A percentile compares a stretch with the other conserved stretches of the same genome.
These are phyloP conservation scores for Fistulina hepatica DNA, from an alignment of 1,284 basidiomycete species.

Conservation along the genomic window DNA sequence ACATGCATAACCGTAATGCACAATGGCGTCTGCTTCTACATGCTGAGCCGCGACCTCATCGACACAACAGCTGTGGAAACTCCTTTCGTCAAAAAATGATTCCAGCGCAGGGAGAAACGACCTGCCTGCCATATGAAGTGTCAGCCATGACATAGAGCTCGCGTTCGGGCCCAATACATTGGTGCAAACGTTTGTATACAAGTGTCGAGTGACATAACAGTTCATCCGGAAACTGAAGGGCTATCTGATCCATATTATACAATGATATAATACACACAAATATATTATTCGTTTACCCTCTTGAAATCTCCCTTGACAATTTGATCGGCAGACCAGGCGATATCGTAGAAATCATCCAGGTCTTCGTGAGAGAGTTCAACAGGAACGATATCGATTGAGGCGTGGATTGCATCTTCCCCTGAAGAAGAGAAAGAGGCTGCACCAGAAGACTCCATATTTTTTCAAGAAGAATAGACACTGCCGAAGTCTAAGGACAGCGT, in stretches of 20 bases:
- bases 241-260: slow-evolving; percentile 41
- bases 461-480: too few species aligned
- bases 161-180: slow-evolving; percentile 32
- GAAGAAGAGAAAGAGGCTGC: slow-evolving; percentile 12
- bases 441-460: too few species aligned
- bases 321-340: slow-evolving; percentile 9
- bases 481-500: too few species aligned
- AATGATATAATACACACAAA: background rate
- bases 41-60: slow-evolving; percentile 96
- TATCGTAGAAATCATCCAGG: slow-evolving; percentile 14
- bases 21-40: slow-evolving; percentile 82
- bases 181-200: slow-evolving; percentile 68
- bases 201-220: slow-evolving; percentile 81
- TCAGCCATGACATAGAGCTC: slow-evolving; percentile 90
- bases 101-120: slow-evolving; percentile 15
- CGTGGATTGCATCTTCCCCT: slow-evolving; percentile 13
- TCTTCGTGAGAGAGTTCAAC: slow-evolving; percentile 6
- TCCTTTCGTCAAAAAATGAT: slow-evolving; percentile 10
- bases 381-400: slow-evolving; percentile 7
- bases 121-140: slow-evolving; percentile 90
- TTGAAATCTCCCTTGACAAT: slow-evolving; percentile 12
- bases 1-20: slow-evolving; percentile 97
- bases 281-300: slow-evolving; percentile 4
- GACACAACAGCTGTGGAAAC: slow-evolving; percentile 76
- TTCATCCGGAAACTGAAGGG: slow-evolving; percentile 95